phyloP scores from a whole-genome alignment of 2,329 filamentous ascomycete genomes.

The Xylaria sp. region DNA sequence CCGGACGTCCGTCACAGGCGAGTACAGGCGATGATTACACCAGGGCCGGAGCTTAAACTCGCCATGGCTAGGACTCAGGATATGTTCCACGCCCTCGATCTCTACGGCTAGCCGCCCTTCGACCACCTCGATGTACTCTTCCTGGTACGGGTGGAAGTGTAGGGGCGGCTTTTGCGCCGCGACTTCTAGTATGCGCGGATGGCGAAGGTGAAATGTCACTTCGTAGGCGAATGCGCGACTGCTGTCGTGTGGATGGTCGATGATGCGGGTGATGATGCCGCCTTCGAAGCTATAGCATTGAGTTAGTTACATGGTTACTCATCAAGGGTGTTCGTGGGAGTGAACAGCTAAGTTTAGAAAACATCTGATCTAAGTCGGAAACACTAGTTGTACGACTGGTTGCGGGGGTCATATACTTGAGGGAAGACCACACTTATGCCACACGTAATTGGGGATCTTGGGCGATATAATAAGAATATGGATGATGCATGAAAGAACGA shows the following conservation, averaged over 20 bases:
- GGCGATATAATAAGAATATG: not conserved
- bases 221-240: slow-evolving; percentile 46
- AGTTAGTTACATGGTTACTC: slow-evolving; percentile 13
- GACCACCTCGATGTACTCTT: slow-evolving; percentile 49
- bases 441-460: not conserved
- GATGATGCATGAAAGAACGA: not conserved
- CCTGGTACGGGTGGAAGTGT: slow-evolving; percentile 51
- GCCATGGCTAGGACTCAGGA: slow-evolving; percentile 42
- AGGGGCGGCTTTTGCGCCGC: slow-evolving; percentile 48
- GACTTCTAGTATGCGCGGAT: slow-evolving; percentile 42
- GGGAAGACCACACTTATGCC: not conserved
- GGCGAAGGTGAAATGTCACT: slow-evolving; percentile 45
- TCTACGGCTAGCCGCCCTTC: slow-evolving; percentile 48
- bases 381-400: not conserved
- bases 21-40: slow-evolving; percentile 46
- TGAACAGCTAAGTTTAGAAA: not conserved
- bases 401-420: not conserved
- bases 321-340: not conserved
- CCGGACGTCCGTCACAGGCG: slow-evolving; percentile 36
- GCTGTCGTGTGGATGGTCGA: slow-evolving; percentile 42
- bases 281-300: slow-evolving; percentile 43
- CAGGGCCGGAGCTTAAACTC: slow-evolving; percentile 43
- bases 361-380: not conserved
- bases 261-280: slow-evolving; percentile 43
- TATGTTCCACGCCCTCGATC: slow-evolving; percentile 44